Conservation (phyloP, 1,284 basidiomycete genomes). For the Lentinus polychrous region DNA sequence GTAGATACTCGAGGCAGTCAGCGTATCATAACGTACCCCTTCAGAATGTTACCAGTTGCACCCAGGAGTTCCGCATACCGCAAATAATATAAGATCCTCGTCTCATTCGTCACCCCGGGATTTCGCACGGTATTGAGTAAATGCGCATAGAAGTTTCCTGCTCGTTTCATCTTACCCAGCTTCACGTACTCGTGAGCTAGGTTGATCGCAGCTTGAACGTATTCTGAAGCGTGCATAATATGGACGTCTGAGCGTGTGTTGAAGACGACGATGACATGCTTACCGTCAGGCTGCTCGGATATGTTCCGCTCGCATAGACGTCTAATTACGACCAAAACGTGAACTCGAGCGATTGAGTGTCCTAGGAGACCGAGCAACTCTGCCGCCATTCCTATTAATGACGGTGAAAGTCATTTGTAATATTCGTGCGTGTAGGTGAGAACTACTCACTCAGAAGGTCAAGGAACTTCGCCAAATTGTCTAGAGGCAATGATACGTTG, state of each 20-base stretch:
- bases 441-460: constrained; percentile 42
- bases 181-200: constrained; percentile 73
- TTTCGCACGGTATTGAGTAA: constrained; percentile 40
- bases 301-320: constrained; percentile 21
- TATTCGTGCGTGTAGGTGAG: constrained; percentile 1
- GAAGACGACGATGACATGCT: constrained; percentile 7
- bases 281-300: constrained; percentile 43
- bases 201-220: constrained; percentile 56
- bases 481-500: constrained; percentile 26
- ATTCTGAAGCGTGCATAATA: constrained; percentile 39
- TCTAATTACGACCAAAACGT: constrained; percentile 26
- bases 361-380: constrained; percentile 64
- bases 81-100: constrained; percentile 51
- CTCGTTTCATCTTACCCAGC: constrained; percentile 69
- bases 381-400: constrained; percentile 46
- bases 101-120: constrained; percentile 37
- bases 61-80: constrained; percentile 65
- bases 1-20: not conserved
- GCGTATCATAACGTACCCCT: constrained; percentile 42
- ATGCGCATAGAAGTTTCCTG: constrained; percentile 55
- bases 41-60: constrained; percentile 47
- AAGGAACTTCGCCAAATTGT: constrained; percentile 43
- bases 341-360: constrained; percentile 36
- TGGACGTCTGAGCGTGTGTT: not conserved
- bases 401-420: not conserved